These are phyloP conservation scores for Dothideomycetes sp. DNA, from an alignment of 2,329 filamentous ascomycete species.

Conservation along the genomic window DNA sequence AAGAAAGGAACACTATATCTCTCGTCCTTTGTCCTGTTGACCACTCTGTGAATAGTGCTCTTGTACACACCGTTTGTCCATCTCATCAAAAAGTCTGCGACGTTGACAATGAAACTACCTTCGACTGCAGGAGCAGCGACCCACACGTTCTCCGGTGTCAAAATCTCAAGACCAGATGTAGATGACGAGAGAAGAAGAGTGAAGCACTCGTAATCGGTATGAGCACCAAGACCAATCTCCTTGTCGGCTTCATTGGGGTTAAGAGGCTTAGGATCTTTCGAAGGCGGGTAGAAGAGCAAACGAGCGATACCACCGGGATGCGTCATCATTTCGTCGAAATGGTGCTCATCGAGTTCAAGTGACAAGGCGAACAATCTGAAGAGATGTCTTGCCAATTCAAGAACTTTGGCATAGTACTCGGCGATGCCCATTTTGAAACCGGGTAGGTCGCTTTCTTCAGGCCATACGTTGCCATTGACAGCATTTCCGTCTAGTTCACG, in stretches of 20 bases:
- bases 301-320: conserved; percentile 29
- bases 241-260: conserved; percentile 20
- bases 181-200: conserved; percentile 38
- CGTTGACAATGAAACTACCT: conserved; percentile 41
- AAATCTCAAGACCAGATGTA: conserved; percentile 33
- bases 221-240: conserved; percentile 29
- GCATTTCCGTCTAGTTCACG: conserved; percentile 31
- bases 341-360: conserved; percentile 32
- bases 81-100: conserved; percentile 30
- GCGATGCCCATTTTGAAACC: conserved; percentile 29
- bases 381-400: conserved; percentile 31
- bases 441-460: conserved; percentile 21
- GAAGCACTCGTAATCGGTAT: conserved; percentile 40
- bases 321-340: conserved; percentile 30
- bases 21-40: conserved; percentile 43
- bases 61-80: conserved; percentile 46
- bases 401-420: conserved; percentile 28
- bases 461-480: conserved; percentile 23
- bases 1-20: conserved; percentile 50
- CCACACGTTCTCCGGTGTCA: conserved; percentile 33
- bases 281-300: conserved; percentile 35
- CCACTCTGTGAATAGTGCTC: conserved; percentile 47
- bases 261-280: conserved; percentile 12
- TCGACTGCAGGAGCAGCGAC: conserved; percentile 34
- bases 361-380: conserved; percentile 35